Base-by-base conservation (phyloP, 305 asterid genomes). In the Fraxinus sp. region DNA sequence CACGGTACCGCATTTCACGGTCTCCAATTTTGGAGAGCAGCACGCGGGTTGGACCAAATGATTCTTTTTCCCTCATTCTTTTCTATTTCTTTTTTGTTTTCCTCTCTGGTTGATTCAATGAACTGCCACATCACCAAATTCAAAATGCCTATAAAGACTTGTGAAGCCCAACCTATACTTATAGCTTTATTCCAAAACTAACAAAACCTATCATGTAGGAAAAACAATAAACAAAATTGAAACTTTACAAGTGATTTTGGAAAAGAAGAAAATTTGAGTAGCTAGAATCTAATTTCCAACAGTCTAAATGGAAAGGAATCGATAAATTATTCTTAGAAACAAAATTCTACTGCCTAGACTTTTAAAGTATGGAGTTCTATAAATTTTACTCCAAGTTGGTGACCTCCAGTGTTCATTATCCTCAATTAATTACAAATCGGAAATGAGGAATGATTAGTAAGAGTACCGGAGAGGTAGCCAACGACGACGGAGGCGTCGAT, bases 401-500 rank as follows among this genome's bases (percentile, higher is more conserved):
- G 32, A 22, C 7, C 32, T 0, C 9, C 26, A 14, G 6, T 2
- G 68, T 18, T 57, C 70, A 59, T 18, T n/a, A 59, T 22, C 30
- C 26, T 52, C 22, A 16, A 55, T 59, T 59, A 59, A 59, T 22
- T 62, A 22, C 1, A 13, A 62, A 62, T 9, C 32, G 0, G 32
- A 62, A 62, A 62, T 62, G 52, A 36, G 62, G 35, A 62, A 46
- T 13, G 35, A 59, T 30, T 73, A 74, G 41, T 36, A 36, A 11
- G 8, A 1, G 4, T 86, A 41, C 49, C 49, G 41, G 39, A 94
- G 55, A 96, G 97, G 85, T 96, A 94, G 16, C 99, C 98, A 86
- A 96, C 98, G 87, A 94, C 92, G 85, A 91, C 93, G 81, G 97
- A 91, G 49, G 91, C 89, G 46, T n/a, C 99, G 81, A 97, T 90